Percentiles rank a stretch among this genome's conserved stretches.
These are phyloP conservation scores for Excoecaria cochinchinensis DNA, from an alignment of 345 rosid species.

Conservation along the genomic window DNA sequence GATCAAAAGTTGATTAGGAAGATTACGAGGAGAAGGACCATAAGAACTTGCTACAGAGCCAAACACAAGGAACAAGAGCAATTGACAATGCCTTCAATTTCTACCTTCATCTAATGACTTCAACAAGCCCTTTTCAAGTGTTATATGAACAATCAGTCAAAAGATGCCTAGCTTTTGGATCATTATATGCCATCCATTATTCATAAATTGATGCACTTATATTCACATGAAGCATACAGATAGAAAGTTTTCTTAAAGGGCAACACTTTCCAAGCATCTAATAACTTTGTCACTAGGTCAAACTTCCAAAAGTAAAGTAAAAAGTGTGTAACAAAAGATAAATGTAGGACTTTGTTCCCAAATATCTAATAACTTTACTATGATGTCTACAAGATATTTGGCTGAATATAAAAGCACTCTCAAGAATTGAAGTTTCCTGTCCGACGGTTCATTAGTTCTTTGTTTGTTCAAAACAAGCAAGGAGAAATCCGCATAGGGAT, in stretches of 20 bases:
- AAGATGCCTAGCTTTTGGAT: background rate
- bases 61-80: background rate
- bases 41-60: background rate
- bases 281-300: background rate
- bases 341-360: background rate
- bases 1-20: no score
- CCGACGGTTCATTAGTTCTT: background rate
- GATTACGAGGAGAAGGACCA: background rate
- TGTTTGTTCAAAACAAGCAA: background rate
- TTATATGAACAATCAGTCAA: background rate
- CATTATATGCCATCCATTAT: background rate
- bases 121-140: background rate
- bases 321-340: background rate
- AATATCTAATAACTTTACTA: background rate
- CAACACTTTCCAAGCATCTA: background rate
- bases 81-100: background rate
- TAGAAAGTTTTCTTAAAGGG: background rate
- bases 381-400: background rate
- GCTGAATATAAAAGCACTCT: background rate
- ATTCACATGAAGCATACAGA: background rate
- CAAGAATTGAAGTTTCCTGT: background rate
- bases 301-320: background rate
- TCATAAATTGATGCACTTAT: background rate
- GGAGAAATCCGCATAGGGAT: background rate
- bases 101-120: slow-evolving; percentile 12